phyloP scores from a whole-genome alignment of 257 asterid species.

The Solanum ahanhuiri region DNA sequence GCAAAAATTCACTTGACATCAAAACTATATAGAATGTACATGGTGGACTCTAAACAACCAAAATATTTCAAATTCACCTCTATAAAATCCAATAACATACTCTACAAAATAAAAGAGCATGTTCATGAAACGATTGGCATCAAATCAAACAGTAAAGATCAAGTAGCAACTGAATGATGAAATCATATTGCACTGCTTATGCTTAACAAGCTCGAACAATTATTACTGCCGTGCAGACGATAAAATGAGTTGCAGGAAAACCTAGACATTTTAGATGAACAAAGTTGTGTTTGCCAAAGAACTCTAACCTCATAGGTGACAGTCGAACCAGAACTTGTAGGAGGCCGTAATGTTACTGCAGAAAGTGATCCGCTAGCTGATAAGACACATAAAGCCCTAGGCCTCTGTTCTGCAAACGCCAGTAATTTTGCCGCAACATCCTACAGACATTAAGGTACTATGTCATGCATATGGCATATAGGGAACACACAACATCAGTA shows the following conservation, averaged over 20 bases:
- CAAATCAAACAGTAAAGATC: neutral
- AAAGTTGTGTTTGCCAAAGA: neutral
- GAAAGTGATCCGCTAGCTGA: constrained; percentile 89
- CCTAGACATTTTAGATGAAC: neutral
- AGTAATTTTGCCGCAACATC: constrained; percentile 79
- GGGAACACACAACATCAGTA: neutral
- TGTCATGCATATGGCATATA: neutral
- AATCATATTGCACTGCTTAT: neutral
- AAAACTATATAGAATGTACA: neutral
- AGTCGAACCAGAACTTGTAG: constrained; percentile 47
- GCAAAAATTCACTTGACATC: neutral
- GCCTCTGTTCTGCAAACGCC: constrained; percentile 88
- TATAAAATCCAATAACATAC: neutral
- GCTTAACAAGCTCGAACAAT: neutral
- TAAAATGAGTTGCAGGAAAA: neutral
- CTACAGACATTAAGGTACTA: constrained; percentile 21
- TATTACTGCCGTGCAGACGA: neutral
- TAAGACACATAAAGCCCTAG: constrained; percentile 81
- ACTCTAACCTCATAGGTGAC: constrained; percentile 72
- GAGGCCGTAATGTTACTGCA: constrained; percentile 64
- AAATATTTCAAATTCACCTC: neutral
- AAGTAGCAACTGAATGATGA: neutral
- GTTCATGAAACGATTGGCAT: neutral
- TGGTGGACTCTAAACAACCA: neutral
- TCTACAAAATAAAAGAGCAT: neutral